Conservation (phyloP, 192 early-diverging fungal species). For the Coemansia sp. region DNA sequence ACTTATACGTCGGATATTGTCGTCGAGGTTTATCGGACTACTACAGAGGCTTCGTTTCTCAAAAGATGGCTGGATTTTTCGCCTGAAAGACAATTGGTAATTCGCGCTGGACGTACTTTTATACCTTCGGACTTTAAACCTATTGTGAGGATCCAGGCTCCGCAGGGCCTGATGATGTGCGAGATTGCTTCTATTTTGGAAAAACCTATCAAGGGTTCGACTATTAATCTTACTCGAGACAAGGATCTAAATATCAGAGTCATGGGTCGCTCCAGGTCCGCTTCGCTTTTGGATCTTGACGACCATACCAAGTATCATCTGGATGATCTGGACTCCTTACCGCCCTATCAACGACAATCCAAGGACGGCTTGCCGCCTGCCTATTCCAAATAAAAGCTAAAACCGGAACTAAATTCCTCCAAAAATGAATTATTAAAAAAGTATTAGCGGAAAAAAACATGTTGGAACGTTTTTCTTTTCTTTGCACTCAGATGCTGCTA, state of each 20-base stretch:
- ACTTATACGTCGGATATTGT: constrained; percentile 20
- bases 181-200: constrained; percentile 37
- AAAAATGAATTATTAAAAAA: background rate
- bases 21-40: constrained; percentile 8
- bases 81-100: constrained; percentile 28
- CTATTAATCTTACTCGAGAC: constrained; percentile 33
- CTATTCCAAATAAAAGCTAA: constrained; percentile 9
- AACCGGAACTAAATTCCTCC: background rate
- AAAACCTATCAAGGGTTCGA: background rate
- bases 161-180: constrained; percentile 37
- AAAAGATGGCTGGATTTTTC: constrained; percentile 20
- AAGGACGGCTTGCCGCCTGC: constrained; percentile 28
- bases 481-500: too few species aligned
- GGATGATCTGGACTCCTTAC: constrained; percentile 10
- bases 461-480: too few species aligned
- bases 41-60: background rate
- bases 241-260: constrained; percentile 44
- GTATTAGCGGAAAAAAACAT: background rate
- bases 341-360: constrained; percentile 25
- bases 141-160: constrained; percentile 24
- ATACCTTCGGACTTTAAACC: constrained; percentile 21
- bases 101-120: constrained; percentile 17
- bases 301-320: background rate
- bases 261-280: constrained; percentile 37
- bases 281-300: background rate